Percentiles rank a stretch among this genome's conserved stretches.
These are phyloP conservation scores for Calonectria multiphialidica DNA, from an alignment of 2,329 filamentous ascomycete species.

Conservation along the genomic window DNA sequence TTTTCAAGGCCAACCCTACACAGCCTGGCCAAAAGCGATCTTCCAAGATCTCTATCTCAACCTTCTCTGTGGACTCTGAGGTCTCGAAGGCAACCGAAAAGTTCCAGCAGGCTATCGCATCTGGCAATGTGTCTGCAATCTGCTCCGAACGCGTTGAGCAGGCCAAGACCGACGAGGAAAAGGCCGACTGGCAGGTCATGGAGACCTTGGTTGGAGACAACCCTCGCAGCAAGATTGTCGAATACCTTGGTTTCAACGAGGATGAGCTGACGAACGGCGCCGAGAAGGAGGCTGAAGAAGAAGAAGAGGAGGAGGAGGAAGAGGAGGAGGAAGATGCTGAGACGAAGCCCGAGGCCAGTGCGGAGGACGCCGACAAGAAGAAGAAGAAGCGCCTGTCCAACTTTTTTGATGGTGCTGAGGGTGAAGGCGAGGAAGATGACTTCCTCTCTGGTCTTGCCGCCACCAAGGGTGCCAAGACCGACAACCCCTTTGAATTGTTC, in stretches of 20 bases:
- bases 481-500: slow-evolving; percentile 93
- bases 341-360: slow-evolving; percentile 45
- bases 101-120: slow-evolving; percentile 85
- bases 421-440: slow-evolving; percentile 81
- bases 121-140: slow-evolving; percentile 81
- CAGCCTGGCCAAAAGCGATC: slow-evolving; percentile 73
- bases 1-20: slow-evolving; percentile 71
- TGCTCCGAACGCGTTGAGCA: slow-evolving; percentile 83
- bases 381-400: slow-evolving; percentile 77
- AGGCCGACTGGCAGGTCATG: slow-evolving; percentile 95
- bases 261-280: slow-evolving; percentile 64
- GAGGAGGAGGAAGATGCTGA: slow-evolving; percentile 32
- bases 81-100: slow-evolving; percentile 87
- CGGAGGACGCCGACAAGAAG: slow-evolving; percentile 54
- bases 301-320: slow-evolving; percentile 5
- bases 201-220: slow-evolving; percentile 88
- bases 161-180: slow-evolving; percentile 89
- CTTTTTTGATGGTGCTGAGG: slow-evolving; percentile 79
- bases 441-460: slow-evolving; percentile 89
- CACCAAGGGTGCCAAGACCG: slow-evolving; percentile 91
- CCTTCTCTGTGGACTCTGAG: slow-evolving; percentile 89
- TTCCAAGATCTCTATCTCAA: slow-evolving; percentile 86
- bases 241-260: slow-evolving; percentile 89
- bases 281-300: slow-evolving; percentile 42
- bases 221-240: slow-evolving; percentile 86